These are phyloP conservation scores for Aplosporella prunicola DNA, from an alignment of 2,329 filamentous ascomycete genomes.

Conservation along the genomic window DNA sequence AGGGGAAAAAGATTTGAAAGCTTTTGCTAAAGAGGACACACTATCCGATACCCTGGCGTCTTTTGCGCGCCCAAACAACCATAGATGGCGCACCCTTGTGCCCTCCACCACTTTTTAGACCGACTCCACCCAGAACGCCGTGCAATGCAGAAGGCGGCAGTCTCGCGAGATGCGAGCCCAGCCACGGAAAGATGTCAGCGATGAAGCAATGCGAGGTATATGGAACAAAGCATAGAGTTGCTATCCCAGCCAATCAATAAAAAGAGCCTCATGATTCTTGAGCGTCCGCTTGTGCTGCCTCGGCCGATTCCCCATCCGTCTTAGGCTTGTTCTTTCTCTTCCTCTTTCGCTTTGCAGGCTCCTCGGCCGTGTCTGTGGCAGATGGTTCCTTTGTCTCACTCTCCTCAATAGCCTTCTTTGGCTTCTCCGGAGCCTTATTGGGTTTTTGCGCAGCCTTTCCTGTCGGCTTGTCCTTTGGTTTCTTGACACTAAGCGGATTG, in stretches of 20 bases:
- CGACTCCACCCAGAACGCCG: conserved; percentile 4
- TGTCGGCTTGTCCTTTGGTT: conserved; percentile 48
- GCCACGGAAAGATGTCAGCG: too few species aligned
- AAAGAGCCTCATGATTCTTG: conserved; percentile 3
- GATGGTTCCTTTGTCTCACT: conserved; percentile 12
- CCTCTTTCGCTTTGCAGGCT: conserved; percentile 26
- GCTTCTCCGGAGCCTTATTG: conserved; percentile 9
- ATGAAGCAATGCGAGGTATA: too few species aligned
- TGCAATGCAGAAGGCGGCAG: conserved; percentile 7
- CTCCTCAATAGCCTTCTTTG: conserved; percentile 9
- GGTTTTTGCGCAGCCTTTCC: conserved; percentile 4
- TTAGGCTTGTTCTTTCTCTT: conserved; percentile 32
- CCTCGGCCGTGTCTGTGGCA: conserved; percentile 15
- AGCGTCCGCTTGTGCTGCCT: neutral
- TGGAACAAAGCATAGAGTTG: conserved; percentile 8
- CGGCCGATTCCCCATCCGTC: conserved; percentile 15
- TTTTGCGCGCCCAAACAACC: neutral
- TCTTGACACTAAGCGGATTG: conserved; percentile 63
- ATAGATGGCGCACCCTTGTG: neutral
- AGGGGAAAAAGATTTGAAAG: conserved; percentile 43
- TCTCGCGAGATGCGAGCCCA: too few species aligned
- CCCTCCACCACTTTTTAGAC: neutral
- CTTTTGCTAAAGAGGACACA: neutral
- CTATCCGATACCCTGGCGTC: neutral
- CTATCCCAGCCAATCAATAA: neutral